Base-by-base conservation (phyloP, 768 basidiomycete genomes). In the Lentinula detonsa region DNA sequence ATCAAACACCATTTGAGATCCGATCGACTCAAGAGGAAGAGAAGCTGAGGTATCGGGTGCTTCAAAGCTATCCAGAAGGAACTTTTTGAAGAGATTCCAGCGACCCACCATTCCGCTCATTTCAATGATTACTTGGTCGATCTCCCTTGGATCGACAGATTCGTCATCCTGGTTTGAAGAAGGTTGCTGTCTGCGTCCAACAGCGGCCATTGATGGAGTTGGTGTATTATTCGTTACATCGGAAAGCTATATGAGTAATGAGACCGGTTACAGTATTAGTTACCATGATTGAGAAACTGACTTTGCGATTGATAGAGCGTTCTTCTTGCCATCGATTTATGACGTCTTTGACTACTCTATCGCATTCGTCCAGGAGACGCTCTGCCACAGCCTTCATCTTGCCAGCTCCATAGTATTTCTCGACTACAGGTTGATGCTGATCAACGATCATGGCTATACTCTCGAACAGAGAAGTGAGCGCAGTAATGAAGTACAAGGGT, bases 401-500 rank as follows among this genome's bases (percentile, higher is more conserved):
- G 0, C 93, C 91, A 8, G 72, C 66, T 0, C 97, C 97, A 67
- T 99, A 99, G 74, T 99, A 98, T 74, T 97, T 98, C 70, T 98
- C 96, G 1, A 99, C 95, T 4, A 99, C 86, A 2, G 94, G 92
- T 65, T 97, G 96, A 69, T 99, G 97, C 68, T 99, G 97, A 67
- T 96, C 94, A 21, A 99, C 88, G 64, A 99, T 94, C 78, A 93
- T 85, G 0, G 95, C 97, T 55, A 99, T 89, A 60, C 88, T 90
- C 74, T 99, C 97, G 65, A 98, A 95, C 1, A 99, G 81, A 5
- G 92, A 87, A 2, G 96, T 98, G 59, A 99, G 75, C 10, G 88
- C 83, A 2, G 93, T 87, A 64, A 97, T 86, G 70, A 93, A 98
- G 74, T 97, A 96, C 31, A 94, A 74, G 0, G 96, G 90, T 0